These are phyloP conservation scores for Trametes cubensis DNA, from an alignment of 768 basidiomycete genomes.

Conservation along the genomic window DNA sequence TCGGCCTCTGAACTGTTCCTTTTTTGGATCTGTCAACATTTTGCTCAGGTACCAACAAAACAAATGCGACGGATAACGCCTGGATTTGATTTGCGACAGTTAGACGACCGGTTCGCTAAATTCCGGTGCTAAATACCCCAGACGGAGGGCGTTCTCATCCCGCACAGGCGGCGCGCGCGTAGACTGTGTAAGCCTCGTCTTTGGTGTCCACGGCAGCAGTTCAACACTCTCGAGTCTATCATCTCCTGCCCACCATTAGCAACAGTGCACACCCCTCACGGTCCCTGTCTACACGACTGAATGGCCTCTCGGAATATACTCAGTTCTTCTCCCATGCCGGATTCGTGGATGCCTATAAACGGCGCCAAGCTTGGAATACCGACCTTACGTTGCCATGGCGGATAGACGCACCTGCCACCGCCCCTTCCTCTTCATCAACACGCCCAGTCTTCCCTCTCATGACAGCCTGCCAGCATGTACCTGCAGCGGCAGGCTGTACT, in stretches of 20 bases:
- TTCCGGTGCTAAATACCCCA: too few species aligned
- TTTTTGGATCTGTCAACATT: constrained; percentile 8
- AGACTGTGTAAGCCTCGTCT: too few species aligned
- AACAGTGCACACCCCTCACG: too few species aligned
- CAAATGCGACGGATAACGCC: background rate
- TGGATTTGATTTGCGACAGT: too few species aligned
- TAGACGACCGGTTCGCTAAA: too few species aligned
- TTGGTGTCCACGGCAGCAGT: too few species aligned
- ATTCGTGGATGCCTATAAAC: constrained; percentile 12
- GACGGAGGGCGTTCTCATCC: too few species aligned
- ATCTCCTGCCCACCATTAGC: too few species aligned
- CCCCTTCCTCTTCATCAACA: constrained; percentile 16
- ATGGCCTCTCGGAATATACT: too few species aligned
- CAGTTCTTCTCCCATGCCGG: background rate
- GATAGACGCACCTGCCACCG: constrained; percentile 20
- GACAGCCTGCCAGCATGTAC: constrained; percentile 24
- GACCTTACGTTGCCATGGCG: constrained; percentile 23
- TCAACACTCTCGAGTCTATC: too few species aligned
- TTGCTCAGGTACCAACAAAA: constrained; percentile 16
- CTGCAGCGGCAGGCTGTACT: constrained; percentile 18
- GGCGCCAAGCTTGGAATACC: constrained; percentile 16
- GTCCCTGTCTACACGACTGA: too few species aligned
- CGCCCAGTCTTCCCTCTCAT: constrained; percentile 9
- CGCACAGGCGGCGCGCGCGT: too few species aligned
- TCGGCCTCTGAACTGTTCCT: background rate